Base-by-base conservation (phyloP, 148 eudicot species). In the Nyssa sinensis region DNA sequence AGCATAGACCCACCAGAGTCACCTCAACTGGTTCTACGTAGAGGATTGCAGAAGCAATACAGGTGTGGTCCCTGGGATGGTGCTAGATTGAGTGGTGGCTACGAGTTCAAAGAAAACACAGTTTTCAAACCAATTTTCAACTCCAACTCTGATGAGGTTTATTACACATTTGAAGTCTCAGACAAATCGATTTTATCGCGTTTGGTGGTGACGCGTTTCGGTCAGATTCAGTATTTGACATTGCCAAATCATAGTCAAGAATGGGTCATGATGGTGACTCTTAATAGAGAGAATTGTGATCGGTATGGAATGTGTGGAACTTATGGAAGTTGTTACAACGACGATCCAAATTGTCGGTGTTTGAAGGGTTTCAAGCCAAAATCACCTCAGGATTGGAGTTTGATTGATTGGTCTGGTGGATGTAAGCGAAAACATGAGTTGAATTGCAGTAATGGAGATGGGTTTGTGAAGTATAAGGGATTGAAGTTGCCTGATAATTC, bases 41-140 rank as follows among this genome's bases (percentile, higher is more conserved):
- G n/a, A 34, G 24, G 39, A 3, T 24, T n/a, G 24, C 49, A 12
- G 30, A 37, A 13, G 9, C 68, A 69, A 11, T 76, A 71, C 61
- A 70, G 79, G 28, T 69, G 74, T 69, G 79, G 79, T 28, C 79
- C 79, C 1, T 76, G 79, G 79, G 68, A 76, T 17, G 74, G 79
- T 7, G 24, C 13, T 13, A 62, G 63, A 34, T 76, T 76, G 13
- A 70, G 79, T 53, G 74, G 74, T 14, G 28, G 41, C 66, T 7
- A 39, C 7, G 60, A 61, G 5, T 27, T 70, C 8, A 70, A 16
- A 23, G 11, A 13, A 0, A 70, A 62, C 24, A 67, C 74, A 4
- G 53, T 62, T 1, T 76, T 69, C 31, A 61, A 17, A 0, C 55
- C 62, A 12, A 29, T 62, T 2, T 69, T 67, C 23, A 5, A 4